These are phyloP conservation scores for Saraca asoca DNA, from an alignment of 331 rosid genomes.

Conservation along the genomic window DNA sequence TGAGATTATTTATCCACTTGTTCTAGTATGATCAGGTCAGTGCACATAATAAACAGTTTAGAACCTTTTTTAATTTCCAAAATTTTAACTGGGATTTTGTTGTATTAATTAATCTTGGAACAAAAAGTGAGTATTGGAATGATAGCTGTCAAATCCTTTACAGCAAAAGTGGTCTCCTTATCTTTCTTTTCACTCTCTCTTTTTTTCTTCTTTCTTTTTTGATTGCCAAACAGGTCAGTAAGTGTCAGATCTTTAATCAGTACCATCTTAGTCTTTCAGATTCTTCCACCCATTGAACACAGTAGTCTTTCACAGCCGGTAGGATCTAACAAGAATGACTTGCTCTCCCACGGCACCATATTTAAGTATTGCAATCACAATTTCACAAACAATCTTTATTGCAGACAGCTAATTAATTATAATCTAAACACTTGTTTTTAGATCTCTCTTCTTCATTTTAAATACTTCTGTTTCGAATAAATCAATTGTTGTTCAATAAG, in stretches of 20 bases:
- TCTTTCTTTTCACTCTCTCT: background rate
- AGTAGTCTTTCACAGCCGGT: conserved; percentile 34
- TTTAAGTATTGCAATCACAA: too few species aligned
- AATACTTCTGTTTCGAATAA: too few species aligned
- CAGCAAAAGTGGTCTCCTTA: conserved; percentile 57
- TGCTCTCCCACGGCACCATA: background rate
- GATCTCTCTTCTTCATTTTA: too few species aligned
- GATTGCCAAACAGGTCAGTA: conserved; percentile 54
- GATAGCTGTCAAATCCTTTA: too few species aligned
- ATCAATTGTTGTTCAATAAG: too few species aligned
- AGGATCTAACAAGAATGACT: conserved; percentile 32
- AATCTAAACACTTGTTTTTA: too few species aligned
- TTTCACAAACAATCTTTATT: too few species aligned
- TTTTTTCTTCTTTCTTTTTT: conserved; percentile 32
- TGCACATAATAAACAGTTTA: too few species aligned
- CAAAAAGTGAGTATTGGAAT: conserved; percentile 49
- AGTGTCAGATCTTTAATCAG: conserved; percentile 65
- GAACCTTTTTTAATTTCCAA: conserved; percentile 9
- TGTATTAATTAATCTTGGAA: conserved; percentile 29
- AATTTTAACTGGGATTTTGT: conserved; percentile 34
- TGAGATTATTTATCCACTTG: too few species aligned
- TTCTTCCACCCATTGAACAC: conserved; percentile 49
- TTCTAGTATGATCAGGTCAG: too few species aligned
- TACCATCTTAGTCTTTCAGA: conserved; percentile 50
- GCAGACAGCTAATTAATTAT: too few species aligned